Conservation (phyloP, 139 green algal species). For the Haematococcus lacustris region DNA sequence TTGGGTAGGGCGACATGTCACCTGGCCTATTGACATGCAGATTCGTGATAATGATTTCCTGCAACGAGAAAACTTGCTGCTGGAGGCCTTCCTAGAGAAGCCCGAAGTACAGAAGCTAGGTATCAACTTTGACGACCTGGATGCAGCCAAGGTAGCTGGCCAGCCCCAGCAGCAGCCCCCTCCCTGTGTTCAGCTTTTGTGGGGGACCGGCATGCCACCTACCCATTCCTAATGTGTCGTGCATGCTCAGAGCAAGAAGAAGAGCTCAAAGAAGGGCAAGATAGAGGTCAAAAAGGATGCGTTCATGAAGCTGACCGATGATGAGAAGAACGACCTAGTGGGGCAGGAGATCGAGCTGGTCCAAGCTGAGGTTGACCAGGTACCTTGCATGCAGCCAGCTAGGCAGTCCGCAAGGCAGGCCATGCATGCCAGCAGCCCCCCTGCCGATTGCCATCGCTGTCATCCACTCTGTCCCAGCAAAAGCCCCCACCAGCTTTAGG, state of each 20-base stretch:
- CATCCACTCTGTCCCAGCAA: no score
- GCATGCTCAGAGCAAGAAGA: slow-evolving; percentile 41
- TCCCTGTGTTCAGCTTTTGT: no score
- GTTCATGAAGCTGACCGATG: slow-evolving; percentile 37
- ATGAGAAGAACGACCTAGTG: slow-evolving; percentile 65
- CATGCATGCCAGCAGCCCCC: no score
- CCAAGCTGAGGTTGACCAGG: slow-evolving; percentile 39
- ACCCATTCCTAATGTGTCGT: background rate
- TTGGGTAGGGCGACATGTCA: no score
- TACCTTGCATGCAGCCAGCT: background rate
- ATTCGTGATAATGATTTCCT: slow-evolving; percentile 49
- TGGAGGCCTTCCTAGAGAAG: slow-evolving; percentile 44
- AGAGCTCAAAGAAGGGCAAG: slow-evolving; percentile 17
- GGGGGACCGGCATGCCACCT: no score
- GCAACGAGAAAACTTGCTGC: slow-evolving; percentile 44
- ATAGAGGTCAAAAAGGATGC: slow-evolving; percentile 16
- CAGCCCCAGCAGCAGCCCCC: no score
- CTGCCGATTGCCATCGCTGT: no score
- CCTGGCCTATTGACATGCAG: slow-evolving; percentile 13
- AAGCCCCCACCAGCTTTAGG: no score
- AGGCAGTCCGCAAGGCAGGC: background rate
- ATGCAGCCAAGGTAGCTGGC: slow-evolving; percentile 14
- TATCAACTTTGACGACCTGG: slow-evolving; percentile 10
- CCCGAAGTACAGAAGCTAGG: slow-evolving; percentile 20
- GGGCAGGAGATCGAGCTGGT: slow-evolving; percentile 55